Evolutionary conservation across 2,329 filamentous ascomycete species (phyloP), one percentile per base, ranked within the genome.

Genomic region (Botrytis squamosa): DNA sequence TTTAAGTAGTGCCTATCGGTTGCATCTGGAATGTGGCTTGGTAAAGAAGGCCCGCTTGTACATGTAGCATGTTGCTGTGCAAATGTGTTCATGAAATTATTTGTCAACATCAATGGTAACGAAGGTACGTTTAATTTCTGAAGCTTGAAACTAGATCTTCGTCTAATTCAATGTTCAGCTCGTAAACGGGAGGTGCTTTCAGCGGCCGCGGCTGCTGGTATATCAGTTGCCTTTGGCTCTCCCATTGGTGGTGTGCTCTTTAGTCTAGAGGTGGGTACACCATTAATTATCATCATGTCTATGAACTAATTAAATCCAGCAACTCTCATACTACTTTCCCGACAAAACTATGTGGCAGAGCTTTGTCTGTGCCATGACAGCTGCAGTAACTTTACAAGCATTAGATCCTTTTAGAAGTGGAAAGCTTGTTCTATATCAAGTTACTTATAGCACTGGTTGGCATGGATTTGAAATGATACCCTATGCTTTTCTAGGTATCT

Each of bases 331-430:
- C 82, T 98, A 98, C 83, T 98, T 98, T 78, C 95, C 96, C 0
- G 95, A 98, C 83, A 98, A 98, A 83, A 98, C 96, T 16, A 98
- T 99, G 96, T 99, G 96, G 96, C 96, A 98, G 82, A 97, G 94
- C 80, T 99, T 99, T 80, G 96, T 99, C 59, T 98, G 96, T 80
- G 96, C 96, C 81, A 98, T 98, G 95, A 93, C 97, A n/a, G 96
- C 95, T 25, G 95, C 96, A 29, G 93, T 98, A 55, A 94, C 94
- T 22, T 86, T 99, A 7, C 95, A 98, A 82, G 93, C 93, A 8
- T 89, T 97, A 75, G 96, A 99, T 81, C 96, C 96, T 7, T 98
- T 98, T 82, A 90, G 96, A 71, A 97, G 95, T 1, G 96, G 95
- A 71, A 97, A 99, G 82, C 91, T 98, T 71, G 96, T 98, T 64